Base-by-base conservation (phyloP, 176 grass and related monocot genomes). In the Zea luxurians region DNA sequence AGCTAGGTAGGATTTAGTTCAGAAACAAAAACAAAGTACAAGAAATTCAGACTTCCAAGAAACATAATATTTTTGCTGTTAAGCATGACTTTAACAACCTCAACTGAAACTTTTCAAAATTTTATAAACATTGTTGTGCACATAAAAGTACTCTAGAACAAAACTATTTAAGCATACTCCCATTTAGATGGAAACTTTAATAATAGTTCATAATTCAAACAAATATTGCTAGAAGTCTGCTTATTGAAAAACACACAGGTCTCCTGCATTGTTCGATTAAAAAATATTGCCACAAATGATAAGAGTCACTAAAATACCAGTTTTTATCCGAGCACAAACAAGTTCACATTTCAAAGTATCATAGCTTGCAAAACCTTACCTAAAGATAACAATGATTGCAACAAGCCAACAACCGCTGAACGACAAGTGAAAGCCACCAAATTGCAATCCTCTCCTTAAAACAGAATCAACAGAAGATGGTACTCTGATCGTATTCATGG, bases 321-420 rank as follows among this genome's bases (percentile, higher is more conserved):
- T 40, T 49, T 5, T 66, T 48, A 48, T 35, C 8, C 42, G 9
- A 34, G 4, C 41, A 69, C 60, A 67, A 57, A 73, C 13, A 54
- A 73, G 17, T 74, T 65, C 3, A 80, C 61, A 10, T 4, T 74
- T 65, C 5, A 80, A 50, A 13, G 7, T 42, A 74, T 34, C 40
- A 27, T 40, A 13, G 5, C 15, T 37, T 55, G 66, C 18, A 37
- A 70, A 70, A 48, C 6, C n/a, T 43, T 36, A 48, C 10, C 71
- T 54, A 41, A 38, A 27, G 12, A 16, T 13, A 40, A 12, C 42
- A 27, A n/a, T n/a, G n/a, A n/a, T n/a, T n/a, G n/a, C n/a, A n/a
- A 46, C 41, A 8, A 67, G 21, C 17, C 27, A 58, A 7, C 17
- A 72, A 17, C n/a, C 12, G n/a, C 70, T 48, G 8, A 87, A 4